phyloP scores from a whole-genome alignment of 2,329 filamentous ascomycete genomes.

The Pyricularia pennisetigena region DNA sequence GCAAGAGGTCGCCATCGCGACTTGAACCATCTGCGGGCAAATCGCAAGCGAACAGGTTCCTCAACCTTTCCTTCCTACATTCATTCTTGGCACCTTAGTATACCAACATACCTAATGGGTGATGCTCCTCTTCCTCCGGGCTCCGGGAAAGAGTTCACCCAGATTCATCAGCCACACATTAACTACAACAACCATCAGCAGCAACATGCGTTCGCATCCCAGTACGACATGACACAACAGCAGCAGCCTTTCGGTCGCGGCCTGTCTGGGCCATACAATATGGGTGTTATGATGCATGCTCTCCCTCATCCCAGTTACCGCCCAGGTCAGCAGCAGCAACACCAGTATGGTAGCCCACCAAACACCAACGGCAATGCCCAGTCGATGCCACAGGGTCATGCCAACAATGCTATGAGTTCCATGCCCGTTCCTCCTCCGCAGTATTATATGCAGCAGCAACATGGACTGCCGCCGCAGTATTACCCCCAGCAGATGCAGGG shows the following conservation, averaged over 20 bases:
- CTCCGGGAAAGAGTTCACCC: background rate
- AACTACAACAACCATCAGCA: background rate
- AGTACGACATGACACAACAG: conserved; percentile 4
- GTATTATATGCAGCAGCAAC: conserved; percentile 36
- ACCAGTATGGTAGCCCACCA: conserved; percentile 22
- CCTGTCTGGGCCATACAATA: conserved; percentile 27
- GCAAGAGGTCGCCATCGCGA: background rate
- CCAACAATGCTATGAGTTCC: conserved; percentile 16
- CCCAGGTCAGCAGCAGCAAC: conserved; percentile 23
- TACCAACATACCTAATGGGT: background rate
- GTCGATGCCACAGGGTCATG: conserved; percentile 20
- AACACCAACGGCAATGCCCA: conserved; percentile 23
- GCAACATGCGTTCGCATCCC: conserved; percentile 3
- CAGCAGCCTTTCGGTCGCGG: background rate
- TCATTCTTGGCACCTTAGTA: background rate
- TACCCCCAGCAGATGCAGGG: conserved; percentile 13
- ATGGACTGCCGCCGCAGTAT: conserved; percentile 27
- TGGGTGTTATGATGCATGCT: conserved; percentile 32
- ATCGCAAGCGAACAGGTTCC: background rate
- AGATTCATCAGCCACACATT: background rate
- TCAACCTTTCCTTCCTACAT: background rate
- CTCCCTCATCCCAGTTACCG: conserved; percentile 32
- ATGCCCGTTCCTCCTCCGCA: conserved; percentile 18
- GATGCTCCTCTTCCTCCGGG: background rate
- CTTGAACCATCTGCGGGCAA: background rate